Evolutionary conservation across 805 yeast genomes (phyloP), one percentile per base, ranked within the genome.

Genomic region (Saccharomyces paradoxus): DNA sequence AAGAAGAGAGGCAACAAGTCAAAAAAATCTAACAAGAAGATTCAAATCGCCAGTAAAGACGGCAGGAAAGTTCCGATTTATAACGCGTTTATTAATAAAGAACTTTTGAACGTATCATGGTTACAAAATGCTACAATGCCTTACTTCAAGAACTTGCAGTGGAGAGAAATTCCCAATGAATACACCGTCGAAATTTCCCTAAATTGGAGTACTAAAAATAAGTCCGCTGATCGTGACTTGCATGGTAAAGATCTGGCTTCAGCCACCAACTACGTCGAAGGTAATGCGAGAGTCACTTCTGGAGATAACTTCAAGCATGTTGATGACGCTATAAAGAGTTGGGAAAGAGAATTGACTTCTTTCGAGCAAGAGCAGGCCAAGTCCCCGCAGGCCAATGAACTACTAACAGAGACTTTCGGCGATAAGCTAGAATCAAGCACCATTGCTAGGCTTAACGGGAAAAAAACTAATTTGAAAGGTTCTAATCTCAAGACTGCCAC

Each of bases 221-320:
- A 54, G 46, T 56, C 60, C 41, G 49, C 54, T 24, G 59, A 57
- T 49, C 61, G 60, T 50, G 53, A 64, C 12, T 32, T 61, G 50
- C 56, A 64, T 47, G 78, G 77, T 8, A 64, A 65, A 26, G 83
- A 81, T 64, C 58, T 73, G 3, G 81, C 84, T 4, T 77, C 82
- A 5, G 74, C 84, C 1, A 78, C 75, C 49, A 76, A 73, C 17
- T 84, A 86, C 62, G 77, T 76, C 55, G 92, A 86, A 67, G 78
- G 79, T 29, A 78, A 79, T 60, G 81, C 87, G 1, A 76, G 80
- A 12, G 77, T 85, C 4, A 76, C 84, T 0, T 80, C 81, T 50
- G 94, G 94, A 58, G 80, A 78, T 58, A 83, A 85, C 60, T 73
- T 81, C 57, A 76, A 75, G 58, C 82, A 83, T 65, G 72, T 85